Conservation (phyloP, 345 rosid genomes). For the Turritis glabra region DNA sequence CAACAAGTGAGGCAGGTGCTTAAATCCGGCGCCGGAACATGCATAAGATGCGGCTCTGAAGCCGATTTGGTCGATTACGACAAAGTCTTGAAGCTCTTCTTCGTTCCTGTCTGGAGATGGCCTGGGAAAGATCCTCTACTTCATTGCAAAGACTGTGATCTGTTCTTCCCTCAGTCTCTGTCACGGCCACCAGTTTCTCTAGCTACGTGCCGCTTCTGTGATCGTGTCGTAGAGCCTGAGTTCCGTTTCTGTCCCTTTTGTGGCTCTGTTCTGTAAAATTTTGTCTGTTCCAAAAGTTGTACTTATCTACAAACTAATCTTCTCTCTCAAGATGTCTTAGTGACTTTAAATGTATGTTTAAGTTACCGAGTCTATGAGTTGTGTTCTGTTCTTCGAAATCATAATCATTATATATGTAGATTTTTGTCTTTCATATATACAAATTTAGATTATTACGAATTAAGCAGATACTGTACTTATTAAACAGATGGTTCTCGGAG, state of each 20-base stretch:
- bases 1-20: slow-evolving; percentile 75
- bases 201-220: slow-evolving; percentile 65
- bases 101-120: slow-evolving; percentile 90
- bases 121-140: slow-evolving; percentile 64
- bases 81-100: slow-evolving; percentile 78
- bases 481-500: neutral
- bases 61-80: slow-evolving; percentile 91
- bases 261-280: slow-evolving; percentile 53
- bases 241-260: slow-evolving; percentile 86
- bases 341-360: neutral
- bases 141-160: slow-evolving; percentile 60
- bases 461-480: no score
- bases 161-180: slow-evolving; percentile 58
- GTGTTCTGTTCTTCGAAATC: neutral
- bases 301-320: neutral
- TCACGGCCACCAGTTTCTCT: slow-evolving; percentile 26
- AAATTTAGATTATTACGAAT: no score
- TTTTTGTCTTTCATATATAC: neutral
- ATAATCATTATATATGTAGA: neutral
- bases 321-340: neutral
- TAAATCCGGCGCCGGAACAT: slow-evolving; percentile 63
- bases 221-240: slow-evolving; percentile 55
- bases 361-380: neutral
- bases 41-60: slow-evolving; percentile 67
- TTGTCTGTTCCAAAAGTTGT: neutral